Conservation (phyloP, 148 eudicot species). For the Persicaria tinctoria region DNA sequence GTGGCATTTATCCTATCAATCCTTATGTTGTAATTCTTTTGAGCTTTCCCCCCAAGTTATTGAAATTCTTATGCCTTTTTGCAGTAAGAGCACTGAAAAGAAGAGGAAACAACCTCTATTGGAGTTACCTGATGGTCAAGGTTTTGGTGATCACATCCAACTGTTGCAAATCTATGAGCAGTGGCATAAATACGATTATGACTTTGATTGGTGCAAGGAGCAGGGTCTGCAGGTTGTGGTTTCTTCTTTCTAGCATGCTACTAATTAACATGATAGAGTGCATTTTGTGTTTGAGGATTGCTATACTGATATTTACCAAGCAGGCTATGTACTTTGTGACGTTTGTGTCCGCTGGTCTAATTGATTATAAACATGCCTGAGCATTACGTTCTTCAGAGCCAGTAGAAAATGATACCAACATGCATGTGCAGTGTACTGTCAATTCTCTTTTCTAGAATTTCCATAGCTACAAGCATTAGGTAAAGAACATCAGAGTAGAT, state of each 20-base stretch:
- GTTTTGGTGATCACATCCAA: constrained; percentile 93
- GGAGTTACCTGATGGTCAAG: constrained; percentile 84
- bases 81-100: constrained; percentile 67
- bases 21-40: not conserved
- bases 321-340: not conserved
- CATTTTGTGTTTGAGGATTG: not conserved
- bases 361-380: not conserved
- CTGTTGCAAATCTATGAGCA: constrained; percentile 77
- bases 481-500: not conserved
- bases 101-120: constrained; percentile 71
- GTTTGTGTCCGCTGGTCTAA: not conserved
- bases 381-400: not conserved
- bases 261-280: not conserved
- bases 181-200: constrained; percentile 69
- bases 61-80: constrained; percentile 7
- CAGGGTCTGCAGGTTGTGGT: constrained; percentile 64
- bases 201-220: constrained; percentile 79
- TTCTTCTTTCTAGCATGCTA: not conserved
- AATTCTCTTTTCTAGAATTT: not conserved
- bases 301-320: not conserved
- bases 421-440: not conserved
- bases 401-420: not conserved
- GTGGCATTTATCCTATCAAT: not conserved
- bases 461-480: not conserved
- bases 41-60: not conserved